Conservation (phyloP, 768 basidiomycete genomes). For the Naganishia friedmannii region DNA sequence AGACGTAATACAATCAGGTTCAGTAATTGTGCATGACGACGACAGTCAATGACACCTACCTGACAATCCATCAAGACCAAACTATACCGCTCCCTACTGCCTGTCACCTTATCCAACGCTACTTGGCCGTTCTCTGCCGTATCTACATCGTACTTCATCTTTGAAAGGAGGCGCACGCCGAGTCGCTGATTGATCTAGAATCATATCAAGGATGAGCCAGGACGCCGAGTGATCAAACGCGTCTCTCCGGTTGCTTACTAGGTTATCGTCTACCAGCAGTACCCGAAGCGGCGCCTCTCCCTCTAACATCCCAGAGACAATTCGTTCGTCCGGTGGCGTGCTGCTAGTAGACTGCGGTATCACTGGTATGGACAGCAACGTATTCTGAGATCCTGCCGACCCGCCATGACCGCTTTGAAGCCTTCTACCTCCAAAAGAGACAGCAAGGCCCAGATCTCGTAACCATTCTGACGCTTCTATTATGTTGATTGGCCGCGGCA, state of each 20-base stretch:
- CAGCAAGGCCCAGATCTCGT: background rate
- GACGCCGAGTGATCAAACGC: background rate
- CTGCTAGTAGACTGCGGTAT: background rate
- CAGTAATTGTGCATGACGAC: background rate
- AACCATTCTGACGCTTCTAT: slow-evolving; percentile 9
- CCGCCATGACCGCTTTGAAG: background rate
- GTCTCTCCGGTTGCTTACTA: slow-evolving; percentile 3
- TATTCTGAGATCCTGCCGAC: too few relatives aligned
- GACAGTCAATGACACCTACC: background rate
- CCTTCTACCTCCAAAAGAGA: background rate
- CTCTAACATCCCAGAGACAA: background rate
- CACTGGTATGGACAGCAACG: background rate
- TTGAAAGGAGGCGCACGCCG: slow-evolving; percentile 20
- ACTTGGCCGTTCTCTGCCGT: slow-evolving; percentile 29
- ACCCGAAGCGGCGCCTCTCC: background rate
- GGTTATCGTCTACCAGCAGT: slow-evolving; percentile 26
- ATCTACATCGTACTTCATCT: slow-evolving; percentile 27
- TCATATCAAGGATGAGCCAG: background rate
- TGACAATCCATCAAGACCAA: slow-evolving; percentile 29
- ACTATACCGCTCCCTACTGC: slow-evolving; percentile 14
- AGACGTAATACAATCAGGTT: background rate
- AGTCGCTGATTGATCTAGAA: slow-evolving; percentile 29
- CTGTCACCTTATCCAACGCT: slow-evolving; percentile 12
- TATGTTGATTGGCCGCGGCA: slow-evolving; percentile 24
- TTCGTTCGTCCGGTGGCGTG: slow-evolving; percentile 6